These are phyloP conservation scores for Elaeis oleifera DNA, from an alignment of 202 grass and related monocot species.

Conservation along the genomic window DNA sequence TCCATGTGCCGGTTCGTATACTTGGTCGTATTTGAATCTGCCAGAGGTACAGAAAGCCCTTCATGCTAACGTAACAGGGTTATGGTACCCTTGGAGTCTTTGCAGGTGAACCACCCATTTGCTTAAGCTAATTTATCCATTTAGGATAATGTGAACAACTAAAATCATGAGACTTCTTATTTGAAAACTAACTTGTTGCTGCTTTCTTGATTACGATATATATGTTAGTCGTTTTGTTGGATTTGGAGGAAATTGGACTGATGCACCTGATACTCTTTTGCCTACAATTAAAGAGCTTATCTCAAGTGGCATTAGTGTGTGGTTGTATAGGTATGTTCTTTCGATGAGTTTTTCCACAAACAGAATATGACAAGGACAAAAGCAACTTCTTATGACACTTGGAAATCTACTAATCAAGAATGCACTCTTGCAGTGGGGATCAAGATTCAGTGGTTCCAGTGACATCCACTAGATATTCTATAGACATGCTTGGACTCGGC, in stretches of 20 bases:
- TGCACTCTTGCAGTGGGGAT: constrained; percentile 34
- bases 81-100: constrained; percentile 22
- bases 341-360: neutral
- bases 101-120: neutral
- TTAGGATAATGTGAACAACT: too few species aligned
- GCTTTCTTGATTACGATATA: too few species aligned
- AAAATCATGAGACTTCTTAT: too few species aligned
- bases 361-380: neutral
- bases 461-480: constrained; percentile 27
- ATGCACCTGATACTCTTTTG: constrained; percentile 18
- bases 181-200: too few species aligned
- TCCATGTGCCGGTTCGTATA: constrained; percentile 30
- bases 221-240: too few species aligned
- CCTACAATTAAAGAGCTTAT: constrained; percentile 35
- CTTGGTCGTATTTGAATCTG: constrained; percentile 28
- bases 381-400: neutral
- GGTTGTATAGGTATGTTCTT: constrained; percentile 46
- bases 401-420: neutral
- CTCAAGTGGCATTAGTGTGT: constrained; percentile 20
- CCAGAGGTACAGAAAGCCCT: constrained; percentile 45
- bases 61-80: constrained; percentile 28
- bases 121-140: neutral
- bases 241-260: constrained; percentile 6
- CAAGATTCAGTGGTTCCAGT: constrained; percentile 35
- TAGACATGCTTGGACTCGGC: constrained; percentile 29